Conservation (phyloP, 495 filamentous ascomycete genomes). For the Tricharina praecox region DNA sequence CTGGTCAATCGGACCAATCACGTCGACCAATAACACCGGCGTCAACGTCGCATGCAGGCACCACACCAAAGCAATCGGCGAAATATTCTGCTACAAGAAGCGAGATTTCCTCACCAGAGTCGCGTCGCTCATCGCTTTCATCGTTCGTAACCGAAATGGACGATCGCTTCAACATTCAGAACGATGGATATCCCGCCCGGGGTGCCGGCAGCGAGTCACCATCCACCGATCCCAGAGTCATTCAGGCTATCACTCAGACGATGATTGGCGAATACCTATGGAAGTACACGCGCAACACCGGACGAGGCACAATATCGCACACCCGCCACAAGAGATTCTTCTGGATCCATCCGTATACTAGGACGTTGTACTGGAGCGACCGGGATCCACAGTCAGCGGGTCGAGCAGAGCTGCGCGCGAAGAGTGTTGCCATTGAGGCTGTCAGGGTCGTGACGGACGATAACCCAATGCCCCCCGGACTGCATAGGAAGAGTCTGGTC, state of each 20-base stretch:
- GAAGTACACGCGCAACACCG: constrained; percentile 93
- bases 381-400: constrained; percentile 66
- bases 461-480: constrained; percentile 83
- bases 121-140: constrained; percentile 68
- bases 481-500: constrained; percentile 83
- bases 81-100: constrained; percentile 36
- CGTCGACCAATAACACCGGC: constrained; percentile 23
- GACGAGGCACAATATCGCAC: constrained; percentile 66
- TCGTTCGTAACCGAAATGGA: constrained; percentile 93
- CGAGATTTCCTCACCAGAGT: constrained; percentile 34
- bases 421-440: constrained; percentile 86
- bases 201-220: constrained; percentile 26
- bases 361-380: constrained; percentile 93
- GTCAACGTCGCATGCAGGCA: not conserved
- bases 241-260: constrained; percentile 96
- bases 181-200: constrained; percentile 34
- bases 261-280: constrained; percentile 99
- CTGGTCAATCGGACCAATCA: constrained; percentile 26
- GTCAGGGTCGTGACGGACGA: constrained; percentile 90
- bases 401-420: constrained; percentile 63
- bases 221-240: constrained; percentile 87
- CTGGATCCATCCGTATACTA: constrained; percentile 97
- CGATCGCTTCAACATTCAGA: constrained; percentile 62
- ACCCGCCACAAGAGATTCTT: constrained; percentile 90
- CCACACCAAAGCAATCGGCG: constrained; percentile 21